Base-by-base conservation (phyloP, 106 monocot genomes). In the Hemerocallis citrina region DNA sequence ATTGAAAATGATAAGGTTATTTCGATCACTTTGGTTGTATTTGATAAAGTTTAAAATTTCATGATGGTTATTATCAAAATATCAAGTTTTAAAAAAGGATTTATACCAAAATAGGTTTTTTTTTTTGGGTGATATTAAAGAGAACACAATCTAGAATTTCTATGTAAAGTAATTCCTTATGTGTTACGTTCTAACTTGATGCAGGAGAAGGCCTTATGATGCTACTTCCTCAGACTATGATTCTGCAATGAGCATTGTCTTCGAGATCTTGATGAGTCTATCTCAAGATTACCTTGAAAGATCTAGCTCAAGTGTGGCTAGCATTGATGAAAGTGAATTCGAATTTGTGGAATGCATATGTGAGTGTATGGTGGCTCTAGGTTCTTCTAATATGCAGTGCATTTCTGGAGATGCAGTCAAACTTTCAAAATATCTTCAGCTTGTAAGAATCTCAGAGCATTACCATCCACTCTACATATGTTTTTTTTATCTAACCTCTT, bases 171-270 rank as follows among this genome's bases (percentile, higher is more conserved):
- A 66, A 8, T 51, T 61, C 6, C 14, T 38, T 34, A 52, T 37
- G 37, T 60, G 47, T 24, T 36, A 23, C 3, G 11, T 58, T 59
- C 7, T 41, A 44, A 19, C 12, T 59, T 65, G 54, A 19, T 68
- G 65, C 77, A 98, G 98, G 68, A 98, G 75, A 92, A 81, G 91
- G 48, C 85, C 85, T 41, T 34, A 37, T 62, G 98, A 98, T 82
- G 79, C 74, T 50, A 77, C 79, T 37, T 17, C 73, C 12, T 6
- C 62, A 50, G 91, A 84, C 35, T 98, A 82, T 75, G 82, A 88
- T 70, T 84, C 77, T 68, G 91, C 88, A 72, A 85, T 98, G 70
- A 73, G 31, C 22, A 66, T 49, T 24, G 74, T 82, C 49, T 85
- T 92, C 48, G 85, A 91, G 45, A 76, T 88, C 56, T 73, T 98